phyloP scores from a whole-genome alignment of 345 rosid genomes.

The Pistacia atlantica region DNA sequence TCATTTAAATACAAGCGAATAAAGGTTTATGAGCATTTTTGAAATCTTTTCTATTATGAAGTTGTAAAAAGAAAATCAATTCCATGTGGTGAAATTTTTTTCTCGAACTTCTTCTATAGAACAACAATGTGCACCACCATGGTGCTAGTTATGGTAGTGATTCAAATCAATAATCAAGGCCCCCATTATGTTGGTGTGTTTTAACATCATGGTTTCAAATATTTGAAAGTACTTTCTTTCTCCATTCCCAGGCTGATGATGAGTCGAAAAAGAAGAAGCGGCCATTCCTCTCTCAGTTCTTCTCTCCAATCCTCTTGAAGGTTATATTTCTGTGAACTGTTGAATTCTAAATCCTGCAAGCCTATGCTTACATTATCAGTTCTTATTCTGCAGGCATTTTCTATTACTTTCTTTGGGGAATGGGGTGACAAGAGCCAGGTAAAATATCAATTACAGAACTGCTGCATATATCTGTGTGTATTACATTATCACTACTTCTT shows the following conservation, averaged over 20 bases:
- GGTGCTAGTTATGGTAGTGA: neutral
- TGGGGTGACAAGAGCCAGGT: conserved; percentile 99
- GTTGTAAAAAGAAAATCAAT: neutral
- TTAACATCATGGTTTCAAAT: neutral
- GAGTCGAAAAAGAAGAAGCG: conserved; percentile 68
- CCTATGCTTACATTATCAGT: conserved; percentile 7
- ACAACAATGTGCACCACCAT: neutral
- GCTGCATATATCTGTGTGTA: conserved; percentile 6
- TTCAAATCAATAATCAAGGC: neutral
- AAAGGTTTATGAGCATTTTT: neutral
- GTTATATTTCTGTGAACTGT: conserved; percentile 31
- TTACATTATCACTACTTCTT: neutral
- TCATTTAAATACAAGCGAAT: neutral
- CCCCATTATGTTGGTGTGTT: neutral
- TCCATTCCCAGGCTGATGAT: conserved; percentile 58
- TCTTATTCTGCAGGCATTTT: conserved; percentile 73
- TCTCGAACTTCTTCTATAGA: neutral
- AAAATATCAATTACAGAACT: neutral
- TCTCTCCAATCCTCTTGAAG: conserved; percentile 91
- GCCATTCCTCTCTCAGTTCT: conserved; percentile 67
- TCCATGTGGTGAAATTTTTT: neutral
- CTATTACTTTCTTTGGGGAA: conserved; percentile 94
- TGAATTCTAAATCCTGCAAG: neutral
- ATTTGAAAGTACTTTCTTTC: neutral
- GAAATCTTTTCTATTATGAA: neutral